Evolutionary conservation across 768 basidiomycete species (phyloP).

Genomic region (Trametes punicea): DNA sequence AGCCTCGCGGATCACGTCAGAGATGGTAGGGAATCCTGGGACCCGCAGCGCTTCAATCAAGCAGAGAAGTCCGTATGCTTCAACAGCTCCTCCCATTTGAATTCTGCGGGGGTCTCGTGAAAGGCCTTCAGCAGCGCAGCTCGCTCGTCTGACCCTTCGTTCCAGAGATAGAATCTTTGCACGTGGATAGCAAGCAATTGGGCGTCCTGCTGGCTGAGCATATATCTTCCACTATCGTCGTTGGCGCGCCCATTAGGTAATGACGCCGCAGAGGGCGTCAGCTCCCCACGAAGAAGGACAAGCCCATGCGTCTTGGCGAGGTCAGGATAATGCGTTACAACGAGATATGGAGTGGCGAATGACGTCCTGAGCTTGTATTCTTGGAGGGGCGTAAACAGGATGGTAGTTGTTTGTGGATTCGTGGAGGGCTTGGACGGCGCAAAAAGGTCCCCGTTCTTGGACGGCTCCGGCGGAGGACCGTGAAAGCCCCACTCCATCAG

Average conservation of each 20-base stretch:
- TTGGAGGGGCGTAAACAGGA: constrained; percentile 89
- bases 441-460: constrained; percentile 44
- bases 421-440: constrained; percentile 32
- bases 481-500: constrained; percentile 91
- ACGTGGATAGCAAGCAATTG: constrained; percentile 76
- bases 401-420: constrained; percentile 62
- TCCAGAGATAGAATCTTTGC: constrained; percentile 84
- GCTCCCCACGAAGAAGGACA: constrained; percentile 88
- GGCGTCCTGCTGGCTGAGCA: constrained; percentile 78
- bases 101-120: constrained; percentile 73
- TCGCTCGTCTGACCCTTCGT: constrained; percentile 36
- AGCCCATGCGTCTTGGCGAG: constrained; percentile 73
- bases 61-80: constrained; percentile 36
- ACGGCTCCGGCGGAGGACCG: constrained; percentile 59
- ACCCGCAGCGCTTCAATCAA: no score
- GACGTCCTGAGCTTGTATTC: constrained; percentile 86
- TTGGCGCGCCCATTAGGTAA: constrained; percentile 34
- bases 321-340: constrained; percentile 90
- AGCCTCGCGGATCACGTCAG: no score
- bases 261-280: constrained; percentile 65
- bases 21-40: no score
- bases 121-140: constrained; percentile 61
- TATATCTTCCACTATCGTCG: constrained; percentile 43
- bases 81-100: constrained; percentile 80
- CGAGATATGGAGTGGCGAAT: constrained; percentile 89